Evolutionary conservation across 257 asterid species (phyloP), one percentile per base, ranked within the genome.

Genomic region (Phtheirospermum japonicum): DNA sequence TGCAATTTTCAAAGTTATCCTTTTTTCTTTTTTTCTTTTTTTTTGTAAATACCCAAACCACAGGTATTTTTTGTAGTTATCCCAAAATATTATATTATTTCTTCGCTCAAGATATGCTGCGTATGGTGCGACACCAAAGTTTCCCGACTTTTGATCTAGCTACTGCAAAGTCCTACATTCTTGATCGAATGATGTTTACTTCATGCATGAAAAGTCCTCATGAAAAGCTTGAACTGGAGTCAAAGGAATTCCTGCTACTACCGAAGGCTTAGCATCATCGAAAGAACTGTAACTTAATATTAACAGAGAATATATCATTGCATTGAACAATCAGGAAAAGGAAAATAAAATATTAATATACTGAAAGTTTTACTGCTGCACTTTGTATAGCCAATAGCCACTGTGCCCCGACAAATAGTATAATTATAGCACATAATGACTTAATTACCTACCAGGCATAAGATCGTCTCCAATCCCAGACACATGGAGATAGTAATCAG

Each of bases 401-500:
- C 0, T 34, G 42, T 67, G 49, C 70, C 51, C 37, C 10, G 4
- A 43, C 5, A 12, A 13, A 49, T 18, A 67, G 51, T 60, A 26
- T 11, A 43, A 33, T 19, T 39, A 60, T 46, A 26, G 59, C 46
- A 52, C 17, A 17, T 12, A 45, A 42, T 42, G 49, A 42, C 49
- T 42, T 42, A 55, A 56, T 69, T 73, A 89, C 94, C 96, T 84
- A 59, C 85, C 84, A 31, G 93, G 96, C 65, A 85, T 46, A 65
- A 85, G 57, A 78, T 93, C 97, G 64, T 89, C 99, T 68, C 95
- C 97, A 64, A 85, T 76, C 57, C 97, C 97, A 43, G 99, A 93
- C 51, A 89, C 91, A 66, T 93, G 99, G 70, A 93, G 99, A 79
- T 93, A 93, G 73, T 93, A 93, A 80, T 93, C 99, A 58, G 99